phyloP scores from a whole-genome alignment of 2,329 filamentous ascomycete species.

The Talaromyces piceae region DNA sequence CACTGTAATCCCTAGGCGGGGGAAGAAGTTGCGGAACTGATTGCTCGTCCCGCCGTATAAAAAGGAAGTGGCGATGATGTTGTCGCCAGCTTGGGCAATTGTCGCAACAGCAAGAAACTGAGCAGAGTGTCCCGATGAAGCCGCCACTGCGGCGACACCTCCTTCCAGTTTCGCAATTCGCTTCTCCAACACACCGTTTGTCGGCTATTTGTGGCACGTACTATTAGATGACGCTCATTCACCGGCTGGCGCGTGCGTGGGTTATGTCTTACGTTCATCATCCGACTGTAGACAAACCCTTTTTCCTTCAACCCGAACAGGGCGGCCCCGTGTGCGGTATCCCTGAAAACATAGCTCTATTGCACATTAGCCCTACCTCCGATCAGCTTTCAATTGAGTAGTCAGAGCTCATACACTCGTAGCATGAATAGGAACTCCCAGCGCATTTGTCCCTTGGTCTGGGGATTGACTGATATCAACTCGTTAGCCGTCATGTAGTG shows the following conservation, averaged over 20 bases:
- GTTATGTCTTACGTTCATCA: background rate
- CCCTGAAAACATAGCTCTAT: background rate
- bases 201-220: slow-evolving; percentile 47
- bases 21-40: slow-evolving; percentile 70
- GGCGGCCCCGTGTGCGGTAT: background rate
- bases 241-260: background rate
- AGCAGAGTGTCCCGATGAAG: slow-evolving; percentile 71
- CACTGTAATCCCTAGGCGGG: slow-evolving; percentile 30
- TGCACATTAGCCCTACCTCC: background rate
- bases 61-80: slow-evolving; percentile 68
- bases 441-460: background rate
- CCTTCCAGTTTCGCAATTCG: slow-evolving; percentile 31
- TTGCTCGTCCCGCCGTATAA: slow-evolving; percentile 88
- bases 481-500: background rate
- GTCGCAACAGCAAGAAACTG: slow-evolving; percentile 72
- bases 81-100: slow-evolving; percentile 70
- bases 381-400: background rate
- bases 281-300: background rate
- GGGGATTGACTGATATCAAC: background rate
- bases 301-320: background rate
- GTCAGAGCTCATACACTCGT: background rate
- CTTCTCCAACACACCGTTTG: slow-evolving; percentile 32
- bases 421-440: background rate
- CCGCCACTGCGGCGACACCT: slow-evolving; percentile 59
- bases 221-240: slow-evolving; percentile 55